Conservation (phyloP, 257 asterid genomes). For the Solanum piurae region DNA sequence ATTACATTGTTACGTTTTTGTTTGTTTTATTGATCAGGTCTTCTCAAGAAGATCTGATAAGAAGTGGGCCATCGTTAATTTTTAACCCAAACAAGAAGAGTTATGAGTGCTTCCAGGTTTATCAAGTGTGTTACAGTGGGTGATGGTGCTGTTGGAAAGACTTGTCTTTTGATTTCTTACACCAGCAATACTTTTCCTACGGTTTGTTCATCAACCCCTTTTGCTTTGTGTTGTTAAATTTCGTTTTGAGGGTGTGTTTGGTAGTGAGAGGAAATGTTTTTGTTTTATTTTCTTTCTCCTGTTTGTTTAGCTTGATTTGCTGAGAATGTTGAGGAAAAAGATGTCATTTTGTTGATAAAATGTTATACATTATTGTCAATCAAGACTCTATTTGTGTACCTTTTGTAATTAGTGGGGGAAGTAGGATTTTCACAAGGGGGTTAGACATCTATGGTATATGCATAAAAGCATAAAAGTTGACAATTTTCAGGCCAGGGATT, state of each 20-base stretch:
- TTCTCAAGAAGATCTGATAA: slow-evolving; percentile 12
- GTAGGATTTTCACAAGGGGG: background rate
- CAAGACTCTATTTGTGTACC: background rate
- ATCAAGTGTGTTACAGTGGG: slow-evolving; percentile 24
- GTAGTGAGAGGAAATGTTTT: background rate
- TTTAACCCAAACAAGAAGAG: background rate
- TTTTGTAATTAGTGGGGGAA: background rate
- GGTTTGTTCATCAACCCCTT: background rate
- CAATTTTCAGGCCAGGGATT: background rate
- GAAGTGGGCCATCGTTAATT: background rate
- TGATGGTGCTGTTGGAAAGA: slow-evolving; percentile 24
- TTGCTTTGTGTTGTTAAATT: background rate
- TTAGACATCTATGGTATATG: background rate
- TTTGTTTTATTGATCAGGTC: background rate
- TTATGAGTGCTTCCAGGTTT: slow-evolving; percentile 20
- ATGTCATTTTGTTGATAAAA: background rate
- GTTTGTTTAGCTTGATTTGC: background rate
- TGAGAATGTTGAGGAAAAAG: background rate
- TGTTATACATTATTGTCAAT: background rate
- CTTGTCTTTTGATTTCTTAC: slow-evolving; percentile 20
- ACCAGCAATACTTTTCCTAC: slow-evolving; percentile 22
- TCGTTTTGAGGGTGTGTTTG: background rate
- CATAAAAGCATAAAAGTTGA: background rate
- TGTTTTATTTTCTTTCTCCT: background rate
- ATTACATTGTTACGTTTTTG: background rate